Percentiles rank a stretch among this genome's conserved stretches.
Conservation (phyloP, 176 grass and related monocot species). For the Triticum turgidum region DNA sequence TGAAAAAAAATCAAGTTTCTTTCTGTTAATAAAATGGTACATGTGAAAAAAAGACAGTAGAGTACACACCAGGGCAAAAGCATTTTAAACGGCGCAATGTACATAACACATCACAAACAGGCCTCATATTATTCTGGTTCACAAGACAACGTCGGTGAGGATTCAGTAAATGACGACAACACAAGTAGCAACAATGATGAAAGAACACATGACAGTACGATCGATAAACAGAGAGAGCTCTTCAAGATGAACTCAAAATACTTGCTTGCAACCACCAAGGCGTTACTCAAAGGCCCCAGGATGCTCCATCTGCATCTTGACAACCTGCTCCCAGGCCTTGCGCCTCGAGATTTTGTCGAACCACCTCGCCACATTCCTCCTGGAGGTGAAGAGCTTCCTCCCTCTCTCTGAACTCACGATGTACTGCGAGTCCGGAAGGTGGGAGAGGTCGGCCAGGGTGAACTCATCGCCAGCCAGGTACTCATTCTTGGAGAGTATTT, state of each 20-base stretch:
- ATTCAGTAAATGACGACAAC: neutral
- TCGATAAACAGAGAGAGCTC: constrained; percentile 10
- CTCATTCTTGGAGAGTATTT: constrained; percentile 52
- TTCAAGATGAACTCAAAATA: neutral
- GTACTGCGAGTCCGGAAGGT: constrained; percentile 79
- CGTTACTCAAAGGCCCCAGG: constrained; percentile 54
- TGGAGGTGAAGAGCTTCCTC: constrained; percentile 61
- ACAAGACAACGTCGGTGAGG: neutral
- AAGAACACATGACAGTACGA: constrained; percentile 28
- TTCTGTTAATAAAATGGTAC: neutral
- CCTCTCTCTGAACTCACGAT: constrained; percentile 57
- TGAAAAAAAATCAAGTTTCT: neutral
- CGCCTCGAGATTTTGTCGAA: constrained; percentile 47
- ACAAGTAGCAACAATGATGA: neutral
- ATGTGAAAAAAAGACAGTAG: neutral
- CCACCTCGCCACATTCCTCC: constrained; percentile 81
- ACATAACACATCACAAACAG: constrained; percentile 3
- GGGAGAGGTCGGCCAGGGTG: constrained; percentile 63
- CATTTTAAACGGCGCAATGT: neutral
- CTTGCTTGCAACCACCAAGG: neutral
- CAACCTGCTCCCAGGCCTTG: constrained; percentile 57
- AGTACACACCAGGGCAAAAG: neutral
- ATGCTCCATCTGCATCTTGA: constrained; percentile 70
- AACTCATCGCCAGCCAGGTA: constrained; percentile 55
- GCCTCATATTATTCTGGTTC: constrained; percentile 50